phyloP scores from a whole-genome alignment of 2,329 filamentous ascomycete species.

The Sporothrix pseudoabietina region DNA sequence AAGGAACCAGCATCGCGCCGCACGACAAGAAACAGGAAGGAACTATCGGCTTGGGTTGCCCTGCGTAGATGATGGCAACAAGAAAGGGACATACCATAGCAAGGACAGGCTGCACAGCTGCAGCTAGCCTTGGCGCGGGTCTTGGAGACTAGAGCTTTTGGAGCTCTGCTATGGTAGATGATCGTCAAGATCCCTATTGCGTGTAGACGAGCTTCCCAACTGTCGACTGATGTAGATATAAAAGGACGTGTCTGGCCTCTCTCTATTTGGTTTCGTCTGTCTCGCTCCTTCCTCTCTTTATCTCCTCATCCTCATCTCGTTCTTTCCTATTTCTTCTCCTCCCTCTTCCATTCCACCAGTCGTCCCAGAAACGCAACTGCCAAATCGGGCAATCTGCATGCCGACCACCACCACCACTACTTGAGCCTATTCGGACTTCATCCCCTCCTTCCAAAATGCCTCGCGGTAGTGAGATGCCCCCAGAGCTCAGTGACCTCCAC shows the following conservation, averaged over 20 bases:
- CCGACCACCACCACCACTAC: background rate
- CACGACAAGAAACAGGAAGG: background rate
- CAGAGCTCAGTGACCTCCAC: constrained; percentile 48
- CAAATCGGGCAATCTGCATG: constrained; percentile 14
- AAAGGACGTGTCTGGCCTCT: background rate
- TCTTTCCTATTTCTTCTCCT: background rate
- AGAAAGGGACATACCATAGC: background rate
- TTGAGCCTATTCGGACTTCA: background rate
- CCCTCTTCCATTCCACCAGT: background rate
- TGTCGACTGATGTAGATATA: constrained; percentile 2
- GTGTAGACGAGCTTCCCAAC: background rate
- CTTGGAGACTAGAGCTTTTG: background rate
- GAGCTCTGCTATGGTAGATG: background rate
- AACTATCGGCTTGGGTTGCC: background rate
- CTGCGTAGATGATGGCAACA: background rate
- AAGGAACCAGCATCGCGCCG: background rate
- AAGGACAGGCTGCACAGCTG: background rate
- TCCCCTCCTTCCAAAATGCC: background rate
- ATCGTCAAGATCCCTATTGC: background rate
- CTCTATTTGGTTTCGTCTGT: background rate
- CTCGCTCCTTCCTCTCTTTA: background rate
- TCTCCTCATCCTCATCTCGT: background rate
- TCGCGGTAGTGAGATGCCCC: constrained; percentile 33
- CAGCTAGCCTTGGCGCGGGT: background rate
- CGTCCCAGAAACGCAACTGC: constrained; percentile 21